Evolutionary conservation across 2,329 filamentous ascomycete genomes (phyloP), one percentile per base, ranked within the genome.

Genomic region (Aspergillus transmontanensis): DNA sequence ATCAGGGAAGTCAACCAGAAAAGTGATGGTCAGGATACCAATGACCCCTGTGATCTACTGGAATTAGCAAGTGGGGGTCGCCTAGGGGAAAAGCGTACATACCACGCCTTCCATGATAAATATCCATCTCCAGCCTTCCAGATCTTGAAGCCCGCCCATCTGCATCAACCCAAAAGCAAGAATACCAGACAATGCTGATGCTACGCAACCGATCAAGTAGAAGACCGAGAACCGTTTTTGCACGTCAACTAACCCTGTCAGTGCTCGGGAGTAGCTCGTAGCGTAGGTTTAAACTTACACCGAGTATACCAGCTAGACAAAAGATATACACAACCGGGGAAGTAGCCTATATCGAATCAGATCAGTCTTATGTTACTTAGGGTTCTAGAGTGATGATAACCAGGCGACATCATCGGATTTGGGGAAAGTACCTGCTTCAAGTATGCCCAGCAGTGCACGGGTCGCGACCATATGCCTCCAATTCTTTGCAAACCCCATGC

Each of bases 251-350:
- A 55, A 16, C 26, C 6, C 3, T 26, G 54, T 67, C 59, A 66
- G 61, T 23, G 19, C 28, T 23, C 23, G 39, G 23, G 16, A 23
- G 16, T 32, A 32, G 28, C 28, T 11, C 19, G 28, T 51, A 21
- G 34, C 1, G 10, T 51, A 41, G 19, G 48, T 32, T 51, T 39
- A 12, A 14, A 65, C 71, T 66, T 58, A 72, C 71, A 75, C 51
- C 76, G 69, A 0, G 87, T 89, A 71, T 90, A 91, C 89, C 89
- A 92, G 36, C 88, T 90, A 64, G 86, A 89, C 21, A 92, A 83
- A 6, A 92, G 79, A 71, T 91, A 92, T 0, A 90, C 88, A 58
- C 86, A 89, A 58, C 86, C 86, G 0, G 89, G 89, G 75, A 92
- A 92, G 76, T 89, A 91, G 0, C 89, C 51, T 55, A 39, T n/a